phyloP scores from a whole-genome alignment of 768 basidiomycete genomes.

The Jaapia argillacea region DNA sequence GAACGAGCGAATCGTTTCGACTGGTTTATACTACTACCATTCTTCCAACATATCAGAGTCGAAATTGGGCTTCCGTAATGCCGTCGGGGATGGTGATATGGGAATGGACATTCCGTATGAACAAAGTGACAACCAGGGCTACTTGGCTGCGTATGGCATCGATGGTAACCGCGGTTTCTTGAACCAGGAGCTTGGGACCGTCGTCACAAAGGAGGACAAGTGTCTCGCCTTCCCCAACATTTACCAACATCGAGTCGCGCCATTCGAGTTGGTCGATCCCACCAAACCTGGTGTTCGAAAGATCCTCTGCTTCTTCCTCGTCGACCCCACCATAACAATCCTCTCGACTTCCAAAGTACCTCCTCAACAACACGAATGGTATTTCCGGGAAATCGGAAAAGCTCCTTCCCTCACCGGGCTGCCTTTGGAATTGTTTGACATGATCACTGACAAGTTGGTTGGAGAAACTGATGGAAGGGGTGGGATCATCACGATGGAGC shows the following conservation, averaged over 20 bases:
- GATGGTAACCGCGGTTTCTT: background rate
- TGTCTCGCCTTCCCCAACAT: constrained; percentile 16
- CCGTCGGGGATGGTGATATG: background rate
- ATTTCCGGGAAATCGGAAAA: constrained; percentile 1
- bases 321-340: constrained; percentile 1
- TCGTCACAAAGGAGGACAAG: background rate
- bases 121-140: background rate
- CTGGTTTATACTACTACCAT: background rate
- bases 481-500: background rate
- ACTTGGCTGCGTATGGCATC: background rate
- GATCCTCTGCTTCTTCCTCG: constrained; percentile 16
- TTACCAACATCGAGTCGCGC: constrained; percentile 15
- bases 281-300: constrained; percentile 17
- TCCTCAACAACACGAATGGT: constrained; percentile 12
- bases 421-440: constrained; percentile 5
- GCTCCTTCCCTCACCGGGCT: background rate
- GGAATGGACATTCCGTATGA: background rate
- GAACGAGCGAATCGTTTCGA: background rate
- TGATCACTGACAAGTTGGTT: constrained; percentile 1
- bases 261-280: constrained; percentile 14
- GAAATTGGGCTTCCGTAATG: background rate
- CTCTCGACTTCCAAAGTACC: constrained; percentile 13
- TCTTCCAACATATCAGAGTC: background rate
- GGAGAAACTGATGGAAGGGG: background rate
- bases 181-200: background rate